Conservation (phyloP, 1,139 yeast genomes). For the Kodamaea sp. region DNA sequence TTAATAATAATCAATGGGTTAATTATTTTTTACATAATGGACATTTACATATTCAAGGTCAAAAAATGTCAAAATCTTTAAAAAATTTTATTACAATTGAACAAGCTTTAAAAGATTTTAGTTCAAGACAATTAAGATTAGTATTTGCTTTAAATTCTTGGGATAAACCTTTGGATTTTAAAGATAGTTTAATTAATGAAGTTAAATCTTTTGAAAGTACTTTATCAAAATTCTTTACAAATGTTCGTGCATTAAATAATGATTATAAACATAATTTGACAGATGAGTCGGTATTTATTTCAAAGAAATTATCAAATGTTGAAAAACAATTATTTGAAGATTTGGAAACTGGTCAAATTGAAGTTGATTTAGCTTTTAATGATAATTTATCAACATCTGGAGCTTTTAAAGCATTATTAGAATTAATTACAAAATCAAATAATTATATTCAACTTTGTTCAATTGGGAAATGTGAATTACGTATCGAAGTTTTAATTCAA, state of each 20-base stretch:
- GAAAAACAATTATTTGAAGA: conserved; percentile 58
- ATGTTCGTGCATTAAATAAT: conserved; percentile 68
- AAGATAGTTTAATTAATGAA: conserved; percentile 71
- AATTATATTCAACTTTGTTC: conserved; percentile 57
- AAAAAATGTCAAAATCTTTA: conserved; percentile 92
- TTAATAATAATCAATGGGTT: conserved; percentile 89
- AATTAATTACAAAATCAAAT: conserved; percentile 68
- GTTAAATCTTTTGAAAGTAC: conserved; percentile 74
- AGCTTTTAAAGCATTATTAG: conserved; percentile 63
- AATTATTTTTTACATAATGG: conserved; percentile 96
- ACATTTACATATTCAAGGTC: conserved; percentile 96
- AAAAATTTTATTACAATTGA: conserved; percentile 94
- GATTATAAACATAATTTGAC: conserved; percentile 54
- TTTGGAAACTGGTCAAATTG: conserved; percentile 52
- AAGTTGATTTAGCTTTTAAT: conserved; percentile 74
- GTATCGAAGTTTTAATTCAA: conserved; percentile 63
- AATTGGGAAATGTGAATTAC: conserved; percentile 44
- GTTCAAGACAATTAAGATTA: conserved; percentile 80
- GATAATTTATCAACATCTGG: conserved; percentile 82
- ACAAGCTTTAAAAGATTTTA: conserved; percentile 71
- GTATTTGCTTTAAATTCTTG: conserved; percentile 89
- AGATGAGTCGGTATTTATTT: conserved; percentile 42
- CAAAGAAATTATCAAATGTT: conserved; percentile 48
- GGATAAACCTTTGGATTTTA: conserved; percentile 91
- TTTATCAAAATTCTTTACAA: conserved; percentile 77